Evolutionary conservation across 805 yeast genomes (phyloP).

Genomic region (Brettanomyces bruxellensis): DNA sequence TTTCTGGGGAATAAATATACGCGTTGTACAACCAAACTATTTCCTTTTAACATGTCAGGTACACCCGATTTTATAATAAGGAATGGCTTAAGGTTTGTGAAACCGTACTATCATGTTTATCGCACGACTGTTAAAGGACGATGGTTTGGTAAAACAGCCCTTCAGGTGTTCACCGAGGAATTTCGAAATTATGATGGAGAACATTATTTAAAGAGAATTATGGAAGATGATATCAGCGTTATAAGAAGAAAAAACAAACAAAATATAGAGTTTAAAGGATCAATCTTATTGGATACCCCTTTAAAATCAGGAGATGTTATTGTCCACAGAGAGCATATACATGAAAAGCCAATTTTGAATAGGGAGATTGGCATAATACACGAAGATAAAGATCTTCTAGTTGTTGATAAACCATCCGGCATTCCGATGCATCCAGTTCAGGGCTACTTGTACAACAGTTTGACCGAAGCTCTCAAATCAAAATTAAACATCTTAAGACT

Average conservation of each 20-base stretch:
- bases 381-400: conserved; percentile 26
- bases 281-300: conserved; percentile 13
- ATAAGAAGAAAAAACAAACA: conserved; percentile 10
- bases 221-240: conserved; percentile 11
- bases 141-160: conserved; percentile 30
- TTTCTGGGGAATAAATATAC: no score
- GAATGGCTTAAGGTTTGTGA: conserved; percentile 30
- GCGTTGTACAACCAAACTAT: no score
- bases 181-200: conserved; percentile 23
- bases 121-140: conserved; percentile 34
- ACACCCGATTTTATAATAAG: conserved; percentile 14
- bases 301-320: conserved; percentile 22
- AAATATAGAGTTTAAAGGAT: conserved; percentile 22
- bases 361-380: conserved; percentile 9
- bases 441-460: conserved; percentile 31
- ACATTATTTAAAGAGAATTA: conserved; percentile 16
- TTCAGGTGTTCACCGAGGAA: conserved; percentile 31
- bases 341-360: conserved; percentile 20
- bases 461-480: conserved; percentile 34
- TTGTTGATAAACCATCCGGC: conserved; percentile 42
- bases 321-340: conserved; percentile 19
- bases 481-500: conserved; percentile 13
- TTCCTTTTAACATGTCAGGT: background rate
- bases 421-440: conserved; percentile 46
- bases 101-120: conserved; percentile 32